phyloP scores from a whole-genome alignment of 73 alveolate species.

The Breviolum minutum region DNA sequence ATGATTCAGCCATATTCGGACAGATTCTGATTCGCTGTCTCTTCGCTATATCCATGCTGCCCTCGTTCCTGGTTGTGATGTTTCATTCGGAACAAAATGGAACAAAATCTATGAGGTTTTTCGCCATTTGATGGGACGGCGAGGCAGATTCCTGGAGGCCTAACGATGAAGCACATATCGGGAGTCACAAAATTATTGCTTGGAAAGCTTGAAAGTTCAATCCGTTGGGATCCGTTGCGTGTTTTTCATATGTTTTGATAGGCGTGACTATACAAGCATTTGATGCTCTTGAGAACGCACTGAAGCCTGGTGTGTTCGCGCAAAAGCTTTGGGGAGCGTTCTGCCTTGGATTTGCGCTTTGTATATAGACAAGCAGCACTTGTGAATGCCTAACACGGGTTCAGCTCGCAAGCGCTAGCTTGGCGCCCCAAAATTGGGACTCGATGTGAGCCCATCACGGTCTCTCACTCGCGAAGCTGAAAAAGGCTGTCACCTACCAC shows the following conservation, averaged over 20 bases:
- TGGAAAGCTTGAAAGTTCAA: background rate
- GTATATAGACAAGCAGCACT: conserved; percentile 10
- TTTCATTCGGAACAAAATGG: background rate
- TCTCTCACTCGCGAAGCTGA: conserved; percentile 1
- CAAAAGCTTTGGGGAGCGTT: background rate
- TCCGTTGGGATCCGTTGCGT: background rate
- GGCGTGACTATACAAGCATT: background rate
- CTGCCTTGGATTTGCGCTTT: background rate
- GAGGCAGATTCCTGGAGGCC: conserved; percentile 79
- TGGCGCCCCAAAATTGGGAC: background rate
- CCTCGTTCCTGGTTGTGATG: background rate
- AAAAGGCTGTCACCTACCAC: background rate
- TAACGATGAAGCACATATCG: background rate
- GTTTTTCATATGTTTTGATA: background rate
- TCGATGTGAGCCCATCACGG: background rate
- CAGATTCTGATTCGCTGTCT: background rate
- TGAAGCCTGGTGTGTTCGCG: conserved; percentile 9
- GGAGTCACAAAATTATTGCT: background rate
- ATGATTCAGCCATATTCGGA: background rate
- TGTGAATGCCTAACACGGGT: conserved; percentile 15
- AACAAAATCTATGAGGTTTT: conserved; percentile 13
- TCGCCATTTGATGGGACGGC: conserved; percentile 83
- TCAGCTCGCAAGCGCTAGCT: background rate
- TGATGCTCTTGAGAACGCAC: background rate
- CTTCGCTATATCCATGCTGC: background rate